phyloP scores from a whole-genome alignment of 2,329 filamentous ascomycete genomes.

The Ophiostoma himal-ulmi region DNA sequence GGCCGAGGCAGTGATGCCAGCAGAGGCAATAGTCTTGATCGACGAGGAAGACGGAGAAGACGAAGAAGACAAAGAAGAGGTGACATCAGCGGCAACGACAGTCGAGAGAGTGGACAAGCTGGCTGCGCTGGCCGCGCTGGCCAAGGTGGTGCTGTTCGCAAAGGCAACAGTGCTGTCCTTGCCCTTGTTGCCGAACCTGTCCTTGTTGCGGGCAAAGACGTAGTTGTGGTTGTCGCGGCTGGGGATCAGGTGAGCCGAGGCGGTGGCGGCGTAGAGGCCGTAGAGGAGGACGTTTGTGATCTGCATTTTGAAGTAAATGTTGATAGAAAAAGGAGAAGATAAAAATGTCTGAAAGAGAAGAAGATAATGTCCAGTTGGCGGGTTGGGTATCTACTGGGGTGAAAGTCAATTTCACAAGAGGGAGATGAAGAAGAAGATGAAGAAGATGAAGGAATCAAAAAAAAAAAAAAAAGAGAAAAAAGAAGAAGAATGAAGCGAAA shows the following conservation, averaged over 20 bases:
- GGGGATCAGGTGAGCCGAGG: constrained; percentile 38
- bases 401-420: constrained; percentile 13
- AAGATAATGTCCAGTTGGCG: constrained; percentile 8
- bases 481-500: constrained; percentile 27
- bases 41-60: neutral
- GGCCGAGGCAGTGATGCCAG: neutral
- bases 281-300: constrained; percentile 37
- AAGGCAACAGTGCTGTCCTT: constrained; percentile 6
- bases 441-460: neutral
- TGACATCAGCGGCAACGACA: neutral
- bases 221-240: constrained; percentile 34
- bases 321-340: neutral
- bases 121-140: neutral
- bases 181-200: constrained; percentile 9
- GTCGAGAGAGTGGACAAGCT: neutral
- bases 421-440: neutral
- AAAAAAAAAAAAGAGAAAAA: constrained; percentile 12
- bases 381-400: constrained; percentile 11
- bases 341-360: neutral
- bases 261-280: constrained; percentile 42
- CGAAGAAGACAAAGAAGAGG: neutral
- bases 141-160: constrained; percentile 12
- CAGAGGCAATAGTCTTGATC: neutral
- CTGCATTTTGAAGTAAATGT: constrained; percentile 42
- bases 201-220: constrained; percentile 29